Conservation (phyloP, 2,329 filamentous ascomycete species). For the Ambrosiella beaveri region DNA sequence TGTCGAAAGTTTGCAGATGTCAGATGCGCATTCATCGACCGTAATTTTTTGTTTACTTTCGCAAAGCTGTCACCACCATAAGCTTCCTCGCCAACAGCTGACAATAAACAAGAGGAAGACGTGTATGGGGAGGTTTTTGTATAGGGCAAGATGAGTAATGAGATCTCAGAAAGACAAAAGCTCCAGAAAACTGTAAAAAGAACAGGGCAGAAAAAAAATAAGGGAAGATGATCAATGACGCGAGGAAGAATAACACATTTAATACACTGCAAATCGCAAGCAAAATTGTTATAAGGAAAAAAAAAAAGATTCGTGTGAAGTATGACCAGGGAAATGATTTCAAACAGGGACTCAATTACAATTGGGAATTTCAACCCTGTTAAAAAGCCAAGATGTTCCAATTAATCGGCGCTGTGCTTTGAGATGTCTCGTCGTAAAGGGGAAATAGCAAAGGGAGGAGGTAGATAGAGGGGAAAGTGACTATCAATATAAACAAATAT, state of each 20-base stretch:
- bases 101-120: too few species aligned
- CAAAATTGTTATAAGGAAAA: background rate
- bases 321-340: constrained; percentile 1
- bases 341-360: background rate
- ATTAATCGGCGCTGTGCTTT: background rate
- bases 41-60: background rate
- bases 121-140: background rate
- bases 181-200: background rate
- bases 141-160: background rate
- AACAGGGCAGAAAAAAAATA: background rate
- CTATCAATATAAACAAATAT: background rate
- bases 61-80: too few species aligned
- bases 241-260: background rate
- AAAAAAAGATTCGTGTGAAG: background rate
- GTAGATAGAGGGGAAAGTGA: background rate
- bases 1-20: background rate
- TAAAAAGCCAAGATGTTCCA: background rate
- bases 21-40: background rate
- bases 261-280: background rate
- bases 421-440: background rate
- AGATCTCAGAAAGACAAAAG: background rate
- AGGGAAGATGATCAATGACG: background rate
- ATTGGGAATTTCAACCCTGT: constrained; percentile 3
- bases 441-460: background rate
- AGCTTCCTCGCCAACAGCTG: too few species aligned